phyloP scores from a whole-genome alignment of 495 filamentous ascomycete species.

The Neurospora pannonica region DNA sequence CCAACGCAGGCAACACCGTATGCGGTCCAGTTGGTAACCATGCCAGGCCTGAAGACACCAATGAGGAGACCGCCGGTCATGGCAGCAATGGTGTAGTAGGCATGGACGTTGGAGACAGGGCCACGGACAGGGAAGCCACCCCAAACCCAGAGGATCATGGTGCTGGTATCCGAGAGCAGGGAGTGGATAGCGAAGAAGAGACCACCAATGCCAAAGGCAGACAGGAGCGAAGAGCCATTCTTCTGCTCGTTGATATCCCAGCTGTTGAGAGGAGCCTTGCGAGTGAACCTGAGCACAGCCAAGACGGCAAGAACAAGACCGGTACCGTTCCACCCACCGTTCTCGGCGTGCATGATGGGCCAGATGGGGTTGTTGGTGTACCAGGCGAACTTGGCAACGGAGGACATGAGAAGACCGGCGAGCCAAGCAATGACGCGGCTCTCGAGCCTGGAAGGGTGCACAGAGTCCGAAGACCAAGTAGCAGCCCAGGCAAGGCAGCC shows the following conservation, averaged over 20 bases:
- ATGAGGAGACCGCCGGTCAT: conserved; percentile 80
- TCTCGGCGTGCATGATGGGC: conserved; percentile 80
- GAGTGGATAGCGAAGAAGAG: conserved; percentile 89
- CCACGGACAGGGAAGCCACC: conserved; percentile 89
- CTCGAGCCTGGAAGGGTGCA: conserved; percentile 67
- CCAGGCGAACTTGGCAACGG: conserved; percentile 86
- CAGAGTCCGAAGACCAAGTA: conserved; percentile 66
- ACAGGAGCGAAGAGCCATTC: conserved; percentile 59
- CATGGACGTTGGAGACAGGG: conserved; percentile 81
- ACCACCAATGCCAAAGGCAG: conserved; percentile 71
- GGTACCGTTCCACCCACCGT: conserved; percentile 87
- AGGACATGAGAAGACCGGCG: conserved; percentile 75
- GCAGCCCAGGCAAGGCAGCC: conserved; percentile 75
- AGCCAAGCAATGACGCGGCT: conserved; percentile 69
- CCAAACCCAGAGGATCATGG: conserved; percentile 99
- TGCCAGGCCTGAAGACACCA: conserved; percentile 60
- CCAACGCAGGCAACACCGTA: conserved; percentile 71
- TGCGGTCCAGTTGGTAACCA: conserved; percentile 71
- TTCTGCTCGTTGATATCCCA: conserved; percentile 30
- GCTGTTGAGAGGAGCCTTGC: conserved; percentile 43
- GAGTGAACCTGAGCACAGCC: conserved; percentile 61
- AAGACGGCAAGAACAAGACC: conserved; percentile 69
- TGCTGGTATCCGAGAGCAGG: conserved; percentile 91
- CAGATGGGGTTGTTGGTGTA: conserved; percentile 96
- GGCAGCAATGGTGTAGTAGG: conserved; percentile 67